Percentiles rank a stretch among this genome's conserved stretches.
phyloP scores from a whole-genome alignment of 2,329 filamentous ascomycete species.

The Penicillium thymicola region DNA sequence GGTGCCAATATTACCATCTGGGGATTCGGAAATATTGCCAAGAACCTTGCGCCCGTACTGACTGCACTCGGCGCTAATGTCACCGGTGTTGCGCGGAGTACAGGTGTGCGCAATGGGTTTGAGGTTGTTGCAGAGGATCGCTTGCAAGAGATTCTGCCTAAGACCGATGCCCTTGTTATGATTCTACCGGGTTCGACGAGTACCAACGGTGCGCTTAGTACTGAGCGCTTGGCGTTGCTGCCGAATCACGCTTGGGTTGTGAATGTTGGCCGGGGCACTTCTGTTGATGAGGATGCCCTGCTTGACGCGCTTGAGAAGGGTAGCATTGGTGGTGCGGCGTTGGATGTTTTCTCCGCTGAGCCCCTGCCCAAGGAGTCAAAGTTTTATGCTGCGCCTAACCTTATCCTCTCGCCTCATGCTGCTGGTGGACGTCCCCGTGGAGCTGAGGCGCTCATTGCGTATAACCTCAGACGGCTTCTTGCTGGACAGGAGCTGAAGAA shows the following conservation, averaged over 20 bases:
- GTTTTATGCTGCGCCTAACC: conserved; percentile 22
- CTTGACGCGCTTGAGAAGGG: conserved; percentile 21
- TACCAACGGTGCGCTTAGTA: conserved; percentile 56
- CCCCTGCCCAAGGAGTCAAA: conserved; percentile 21
- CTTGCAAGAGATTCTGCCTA: conserved; percentile 52
- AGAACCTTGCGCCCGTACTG: conserved; percentile 56
- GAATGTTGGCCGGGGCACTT: conserved; percentile 23
- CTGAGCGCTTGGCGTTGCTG: conserved; percentile 51
- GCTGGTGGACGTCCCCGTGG: conserved; percentile 49
- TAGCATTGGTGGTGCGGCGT: conserved; percentile 19
- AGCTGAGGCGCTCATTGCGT: conserved; percentile 55
- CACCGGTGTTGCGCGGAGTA: conserved; percentile 54
- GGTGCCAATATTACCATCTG: conserved; percentile 59
- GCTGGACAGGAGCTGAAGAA: conserved; percentile 61
- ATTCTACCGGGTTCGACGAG: conserved; percentile 58
- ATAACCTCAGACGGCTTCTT: conserved; percentile 59
- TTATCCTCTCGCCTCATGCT: conserved; percentile 23
- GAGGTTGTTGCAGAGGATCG: conserved; percentile 57
- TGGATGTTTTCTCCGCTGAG: conserved; percentile 24
- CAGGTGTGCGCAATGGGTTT: conserved; percentile 58
- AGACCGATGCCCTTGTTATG: conserved; percentile 66
- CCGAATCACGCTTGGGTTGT: conserved; percentile 48
- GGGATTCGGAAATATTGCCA: conserved; percentile 67
- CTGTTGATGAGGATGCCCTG: conserved; percentile 22
- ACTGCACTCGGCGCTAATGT: conserved; percentile 57